Base-by-base conservation (phyloP, 2,329 filamentous ascomycete genomes). In the Coniosporium tulheliwenetii region DNA sequence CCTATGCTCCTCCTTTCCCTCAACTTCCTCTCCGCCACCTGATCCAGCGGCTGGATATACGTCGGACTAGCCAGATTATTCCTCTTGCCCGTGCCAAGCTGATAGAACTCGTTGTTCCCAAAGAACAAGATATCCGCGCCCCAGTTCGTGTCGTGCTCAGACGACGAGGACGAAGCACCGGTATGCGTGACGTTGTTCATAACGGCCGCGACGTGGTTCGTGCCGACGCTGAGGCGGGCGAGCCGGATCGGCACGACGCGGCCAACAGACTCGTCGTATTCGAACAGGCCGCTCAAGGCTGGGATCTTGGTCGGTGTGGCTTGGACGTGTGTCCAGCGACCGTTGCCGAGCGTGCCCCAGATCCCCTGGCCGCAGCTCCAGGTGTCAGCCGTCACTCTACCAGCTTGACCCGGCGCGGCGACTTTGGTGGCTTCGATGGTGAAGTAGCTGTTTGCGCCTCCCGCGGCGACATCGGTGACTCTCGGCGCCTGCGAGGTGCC, bases 21-120 rank as follows among this genome's bases (percentile, higher is more conserved):
- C 45, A 73, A 70, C 51, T 73, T 68, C 43, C 70, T 69, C 49
- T 80, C 80, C 0, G 69, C 71, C 38, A 71, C 71, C 10, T 67
- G 62, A 45, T 93, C 85, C 35, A 89, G 60, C 10, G 85, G 81
- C 30, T 77, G 75, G 40, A 95, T 85, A 55, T 94, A 89, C 1
- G 71, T 69, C 1, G 91, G 91, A 10, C 71, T 69, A 40, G 75
- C 74, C 8, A 82, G 55, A 54, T 96, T 96, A 52, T 76, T 91
- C 45, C 89, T 68, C 66, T 82, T 93, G 26, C 91, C 87, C 1
- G 82, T 95, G 10, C 91, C 91, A 19, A 98, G 73, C 62, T 98
- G 91, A 59, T 82, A 95, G 56, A 80, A 75, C 63, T 96, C 87
- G 53, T 96, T 98, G 40, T 85, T 85, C 45, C 91, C 91, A 85